phyloP scores from a whole-genome alignment of 768 basidiomycete genomes.

The Hygrocybe coccinea region DNA sequence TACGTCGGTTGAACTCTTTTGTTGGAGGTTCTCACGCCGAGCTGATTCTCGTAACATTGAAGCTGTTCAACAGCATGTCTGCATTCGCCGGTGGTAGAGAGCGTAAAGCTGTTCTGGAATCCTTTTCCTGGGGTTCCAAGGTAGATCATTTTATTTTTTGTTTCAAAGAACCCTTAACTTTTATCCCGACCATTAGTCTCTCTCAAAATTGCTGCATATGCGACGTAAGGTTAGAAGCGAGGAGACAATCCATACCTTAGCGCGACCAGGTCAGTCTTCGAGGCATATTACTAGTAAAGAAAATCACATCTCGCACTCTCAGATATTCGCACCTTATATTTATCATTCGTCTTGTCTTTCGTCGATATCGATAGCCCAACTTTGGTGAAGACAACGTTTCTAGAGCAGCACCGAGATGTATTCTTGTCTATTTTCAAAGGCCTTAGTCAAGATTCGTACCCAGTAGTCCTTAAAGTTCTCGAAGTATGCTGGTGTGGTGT shows the following conservation, averaged over 20 bases:
- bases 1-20: constrained; percentile 56
- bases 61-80: constrained; percentile 58
- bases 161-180: constrained; percentile 1
- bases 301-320: constrained; percentile 1
- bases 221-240: constrained; percentile 52
- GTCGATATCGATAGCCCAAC: constrained; percentile 45
- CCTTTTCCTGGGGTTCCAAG: constrained; percentile 77
- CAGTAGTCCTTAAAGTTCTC: constrained; percentile 56
- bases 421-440: constrained; percentile 74
- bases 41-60: constrained; percentile 59
- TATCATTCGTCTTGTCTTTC: constrained; percentile 72
- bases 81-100: constrained; percentile 63
- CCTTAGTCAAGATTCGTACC: constrained; percentile 59
- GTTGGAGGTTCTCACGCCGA: constrained; percentile 61
- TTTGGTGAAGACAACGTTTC: constrained; percentile 55
- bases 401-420: constrained; percentile 64
- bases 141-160: constrained; percentile 29
- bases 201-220: constrained; percentile 67
- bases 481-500: constrained; percentile 74
- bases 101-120: constrained; percentile 55
- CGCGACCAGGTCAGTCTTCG: constrained; percentile 50
- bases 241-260: constrained; percentile 36
- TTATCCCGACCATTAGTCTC: constrained; percentile 37
- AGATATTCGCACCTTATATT: constrained; percentile 79
- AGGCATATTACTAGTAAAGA: neutral